A percentile compares a stretch with the other conserved stretches of the same genome.
These are phyloP conservation scores for Ustilago esculenta DNA, from an alignment of 1,284 basidiomycete species.

Conservation along the genomic window DNA sequence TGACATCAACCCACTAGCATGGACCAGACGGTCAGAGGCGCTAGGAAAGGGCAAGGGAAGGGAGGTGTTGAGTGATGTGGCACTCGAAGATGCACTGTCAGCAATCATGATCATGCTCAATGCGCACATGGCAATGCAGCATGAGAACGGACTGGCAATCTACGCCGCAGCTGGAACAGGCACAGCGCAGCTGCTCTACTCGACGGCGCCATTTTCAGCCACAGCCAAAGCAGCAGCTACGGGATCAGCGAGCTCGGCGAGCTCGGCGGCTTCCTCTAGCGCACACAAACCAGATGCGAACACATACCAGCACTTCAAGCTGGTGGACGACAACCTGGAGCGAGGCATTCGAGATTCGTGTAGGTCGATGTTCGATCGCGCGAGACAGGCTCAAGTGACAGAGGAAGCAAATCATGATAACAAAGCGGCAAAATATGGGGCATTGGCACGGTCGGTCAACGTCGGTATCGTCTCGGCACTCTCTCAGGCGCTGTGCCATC, in stretches of 20 bases:
- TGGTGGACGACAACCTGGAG: slow-evolving; percentile 54
- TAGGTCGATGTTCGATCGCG: slow-evolving; percentile 37
- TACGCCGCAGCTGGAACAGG: slow-evolving; percentile 77
- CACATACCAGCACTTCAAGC: slow-evolving; percentile 61
- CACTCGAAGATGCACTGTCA: slow-evolving; percentile 61
- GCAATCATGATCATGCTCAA: slow-evolving; percentile 86
- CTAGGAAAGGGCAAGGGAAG: slow-evolving; percentile 16
- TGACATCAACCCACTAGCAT: slow-evolving; percentile 59
- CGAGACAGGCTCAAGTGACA: slow-evolving; percentile 19
- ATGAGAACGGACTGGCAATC: slow-evolving; percentile 90
- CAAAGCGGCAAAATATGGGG: slow-evolving; percentile 25
- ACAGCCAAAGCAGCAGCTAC: slow-evolving; percentile 14
- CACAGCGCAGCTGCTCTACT: slow-evolving; percentile 44
- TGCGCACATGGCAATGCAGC: slow-evolving; percentile 85
- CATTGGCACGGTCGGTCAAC: slow-evolving; percentile 32
- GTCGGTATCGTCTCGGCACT: slow-evolving; percentile 49
- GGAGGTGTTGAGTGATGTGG: slow-evolving; percentile 14
- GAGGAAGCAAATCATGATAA: slow-evolving; percentile 11
- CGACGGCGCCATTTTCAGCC: slow-evolving; percentile 45
- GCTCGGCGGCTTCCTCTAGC: slow-evolving; percentile 7
- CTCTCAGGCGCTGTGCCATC: slow-evolving; percentile 51
- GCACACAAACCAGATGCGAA: slow-evolving; percentile 55
- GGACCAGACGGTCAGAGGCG: slow-evolving; percentile 41
- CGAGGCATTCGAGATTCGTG: slow-evolving; percentile 44
- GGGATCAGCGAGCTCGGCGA: slow-evolving; percentile 1